A percentile compares a stretch with the other conserved stretches of the same genome.
Evolutionary conservation across 768 basidiomycete species (phyloP).

Genomic region (Mycena albidolilacea): DNA sequence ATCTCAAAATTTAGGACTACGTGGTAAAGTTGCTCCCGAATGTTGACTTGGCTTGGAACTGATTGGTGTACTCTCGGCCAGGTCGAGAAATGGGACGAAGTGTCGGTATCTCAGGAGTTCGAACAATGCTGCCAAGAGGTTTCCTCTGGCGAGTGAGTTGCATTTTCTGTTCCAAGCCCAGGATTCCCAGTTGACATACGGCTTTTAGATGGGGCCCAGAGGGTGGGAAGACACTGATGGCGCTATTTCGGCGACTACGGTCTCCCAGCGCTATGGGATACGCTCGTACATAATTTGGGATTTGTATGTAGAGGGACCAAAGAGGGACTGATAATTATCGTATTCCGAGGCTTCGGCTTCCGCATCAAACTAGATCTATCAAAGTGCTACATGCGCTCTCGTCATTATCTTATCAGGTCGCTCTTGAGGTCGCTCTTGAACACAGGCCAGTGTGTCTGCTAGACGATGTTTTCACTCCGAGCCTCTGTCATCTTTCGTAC

Average conservation of each 20-base stretch:
- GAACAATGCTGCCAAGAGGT: constrained; percentile 81
- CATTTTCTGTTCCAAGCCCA: not conserved
- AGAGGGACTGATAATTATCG: not conserved
- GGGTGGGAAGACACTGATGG: constrained; percentile 78
- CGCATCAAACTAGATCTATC: too few relatives aligned
- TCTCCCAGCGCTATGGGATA: constrained; percentile 61
- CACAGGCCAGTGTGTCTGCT: not conserved
- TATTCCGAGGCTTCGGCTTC: too few relatives aligned
- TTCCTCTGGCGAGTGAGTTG: constrained; percentile 78
- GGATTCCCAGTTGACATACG: constrained; percentile 13
- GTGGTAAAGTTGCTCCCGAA: constrained; percentile 63
- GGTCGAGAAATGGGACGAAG: constrained; percentile 74
- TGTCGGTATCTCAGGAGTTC: constrained; percentile 74
- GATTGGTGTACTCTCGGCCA: not conserved
- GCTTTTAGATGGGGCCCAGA: constrained; percentile 75
- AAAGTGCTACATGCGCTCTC: too few relatives aligned
- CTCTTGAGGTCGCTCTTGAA: too few relatives aligned
- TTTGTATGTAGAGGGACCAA: too few relatives aligned
- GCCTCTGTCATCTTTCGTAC: constrained; percentile 42
- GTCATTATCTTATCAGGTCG: not conserved
- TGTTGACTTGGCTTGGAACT: not conserved
- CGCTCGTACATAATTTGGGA: constrained; percentile 20
- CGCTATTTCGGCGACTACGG: constrained; percentile 75
- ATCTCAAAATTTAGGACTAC: constrained; percentile 65
- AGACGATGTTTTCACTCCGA: constrained; percentile 47